phyloP scores from a whole-genome alignment of 192 early-diverging fungal genomes.

The Mycoemilia scoparia region DNA sequence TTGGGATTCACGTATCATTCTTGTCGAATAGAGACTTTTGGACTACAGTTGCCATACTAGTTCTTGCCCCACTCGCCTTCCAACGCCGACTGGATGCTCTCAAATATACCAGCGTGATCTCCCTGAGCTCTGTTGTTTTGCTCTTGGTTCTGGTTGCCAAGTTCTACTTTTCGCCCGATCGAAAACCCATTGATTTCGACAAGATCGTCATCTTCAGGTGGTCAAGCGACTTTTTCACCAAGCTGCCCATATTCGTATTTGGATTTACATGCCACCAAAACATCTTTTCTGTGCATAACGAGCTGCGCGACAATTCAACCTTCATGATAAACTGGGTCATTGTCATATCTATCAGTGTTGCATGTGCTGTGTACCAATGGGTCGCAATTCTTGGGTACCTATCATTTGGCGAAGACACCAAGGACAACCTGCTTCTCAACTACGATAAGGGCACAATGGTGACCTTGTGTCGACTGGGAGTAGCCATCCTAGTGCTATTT shows the following conservation, averaged over 20 bases:
- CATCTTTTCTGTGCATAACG: constrained; percentile 92
- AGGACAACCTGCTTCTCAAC: constrained; percentile 62
- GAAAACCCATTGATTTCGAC: constrained; percentile 33
- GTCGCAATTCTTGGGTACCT: constrained; percentile 86
- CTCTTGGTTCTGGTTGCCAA: constrained; percentile 69
- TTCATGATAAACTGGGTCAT: constrained; percentile 50
- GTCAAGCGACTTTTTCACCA: constrained; percentile 45
- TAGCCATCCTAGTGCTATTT: constrained; percentile 75
- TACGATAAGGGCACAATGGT: constrained; percentile 35
- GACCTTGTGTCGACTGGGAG: constrained; percentile 68
- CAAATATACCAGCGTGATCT: constrained; percentile 70
- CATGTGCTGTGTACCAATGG: constrained; percentile 59
- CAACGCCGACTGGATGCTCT: constrained; percentile 72
- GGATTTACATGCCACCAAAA: constrained; percentile 99
- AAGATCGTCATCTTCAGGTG: constrained; percentile 39
- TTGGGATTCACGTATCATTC: constrained; percentile 12
- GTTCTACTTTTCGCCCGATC: constrained; percentile 45
- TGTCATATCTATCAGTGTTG: constrained; percentile 50
- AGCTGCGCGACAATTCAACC: constrained; percentile 68
- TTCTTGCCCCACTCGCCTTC: constrained; percentile 63
- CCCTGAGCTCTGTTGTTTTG: constrained; percentile 74
- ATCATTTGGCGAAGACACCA: constrained; percentile 68
- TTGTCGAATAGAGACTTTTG: constrained; percentile 56
- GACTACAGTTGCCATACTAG: constrained; percentile 60
- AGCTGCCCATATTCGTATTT: constrained; percentile 93